Base-by-base conservation (phyloP, 257 asterid genomes). In the Forsythia suspensa region DNA sequence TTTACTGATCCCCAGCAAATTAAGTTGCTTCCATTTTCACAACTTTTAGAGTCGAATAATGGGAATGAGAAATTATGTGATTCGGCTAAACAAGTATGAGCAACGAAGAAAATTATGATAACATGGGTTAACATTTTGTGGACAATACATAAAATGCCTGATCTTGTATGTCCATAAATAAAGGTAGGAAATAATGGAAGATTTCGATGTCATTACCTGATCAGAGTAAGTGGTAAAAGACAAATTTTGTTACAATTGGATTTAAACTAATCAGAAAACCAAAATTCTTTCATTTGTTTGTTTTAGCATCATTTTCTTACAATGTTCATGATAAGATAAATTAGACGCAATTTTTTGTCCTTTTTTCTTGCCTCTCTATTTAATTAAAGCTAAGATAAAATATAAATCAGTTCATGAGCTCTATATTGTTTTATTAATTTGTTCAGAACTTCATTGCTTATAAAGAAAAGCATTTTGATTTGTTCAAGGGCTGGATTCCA, bases 1-100 rank as follows among this genome's bases (percentile, higher is more conserved):
- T n/a, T 84, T 13, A 86, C 96, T 1, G 92, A 89, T 37, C 91
- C 97, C 92, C 81, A 84, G 61, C 94, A 88, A 78, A 89, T 82
- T 69, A 92, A 71, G 39, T 79, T 75, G 80, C 89, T 61, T 36
- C 69, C 75, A 36, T 70, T 59, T 5, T 36, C 76, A 39, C 92
- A 90, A 71, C 87, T 85, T 18, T 80, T 73, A 0, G 89, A 77
- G 76, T 85, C 88, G 68, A 90, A 92, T 2, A 88, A 84, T 24
- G 90, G 18, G 78, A 87, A 89, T 0, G 94, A 86, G 82, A 92
- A 89, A 63, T 88, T 88, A 46, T 80, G 79, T 15, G 93, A 84
- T 77, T 84, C 77, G 0, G 76, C 91, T 10, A 74, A 71, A 41
- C 81, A 84, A 55, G 77, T 51, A 40, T 76, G 87, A 86, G 72